Percentiles rank a stretch among this genome's conserved stretches.
These are phyloP conservation scores for Triadica sebifera DNA, from an alignment of 345 rosid species.

Conservation along the genomic window DNA sequence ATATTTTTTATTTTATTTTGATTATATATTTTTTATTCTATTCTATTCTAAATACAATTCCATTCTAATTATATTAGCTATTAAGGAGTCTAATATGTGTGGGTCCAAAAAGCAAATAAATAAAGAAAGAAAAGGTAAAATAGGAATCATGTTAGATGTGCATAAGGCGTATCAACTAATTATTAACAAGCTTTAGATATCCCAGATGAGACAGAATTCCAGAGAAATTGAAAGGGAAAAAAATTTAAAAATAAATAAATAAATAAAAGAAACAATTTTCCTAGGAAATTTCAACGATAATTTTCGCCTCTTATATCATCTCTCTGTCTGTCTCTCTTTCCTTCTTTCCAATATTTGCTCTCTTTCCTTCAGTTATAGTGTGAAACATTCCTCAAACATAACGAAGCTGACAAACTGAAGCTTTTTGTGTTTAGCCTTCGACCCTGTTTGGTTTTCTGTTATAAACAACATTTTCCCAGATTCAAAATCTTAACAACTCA, in stretches of 20 bases:
- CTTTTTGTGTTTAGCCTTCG: not conserved
- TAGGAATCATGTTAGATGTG: too few species aligned
- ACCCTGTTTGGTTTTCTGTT: conserved; percentile 6
- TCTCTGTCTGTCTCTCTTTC: not conserved
- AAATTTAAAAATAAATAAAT: too few species aligned
- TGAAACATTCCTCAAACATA: not conserved
- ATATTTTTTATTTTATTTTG: too few species aligned
- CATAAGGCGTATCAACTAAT: too few species aligned
- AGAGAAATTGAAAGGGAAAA: not conserved
- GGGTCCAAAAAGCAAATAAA: too few species aligned
- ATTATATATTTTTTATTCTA: too few species aligned
- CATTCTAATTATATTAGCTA: too few species aligned
- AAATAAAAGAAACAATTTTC: not conserved
- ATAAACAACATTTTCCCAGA: not conserved
- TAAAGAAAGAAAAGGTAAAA: too few species aligned
- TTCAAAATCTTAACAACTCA: not conserved
- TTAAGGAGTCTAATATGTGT: too few species aligned
- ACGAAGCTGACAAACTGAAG: not conserved
- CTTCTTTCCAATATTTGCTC: not conserved
- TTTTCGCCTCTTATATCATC: not conserved
- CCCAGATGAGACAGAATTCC: not conserved
- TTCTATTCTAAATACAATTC: too few species aligned
- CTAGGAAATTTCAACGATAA: not conserved
- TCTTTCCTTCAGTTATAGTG: not conserved
- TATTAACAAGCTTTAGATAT: too few species aligned